Conservation (phyloP, 2,329 filamentous ascomycete genomes). For the Harringtonia lauricola region DNA sequence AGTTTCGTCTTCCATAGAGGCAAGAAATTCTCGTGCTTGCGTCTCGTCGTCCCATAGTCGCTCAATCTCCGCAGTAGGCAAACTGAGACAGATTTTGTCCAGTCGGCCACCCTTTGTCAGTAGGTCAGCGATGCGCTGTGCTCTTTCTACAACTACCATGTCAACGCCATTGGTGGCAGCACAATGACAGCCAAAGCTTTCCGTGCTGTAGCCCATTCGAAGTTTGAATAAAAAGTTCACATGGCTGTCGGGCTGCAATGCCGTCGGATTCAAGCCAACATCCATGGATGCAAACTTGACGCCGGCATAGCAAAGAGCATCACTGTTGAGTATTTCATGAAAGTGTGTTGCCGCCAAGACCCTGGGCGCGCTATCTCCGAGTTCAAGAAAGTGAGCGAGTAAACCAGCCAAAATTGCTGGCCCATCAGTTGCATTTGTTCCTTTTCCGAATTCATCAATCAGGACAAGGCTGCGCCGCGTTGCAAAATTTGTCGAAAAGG, state of each 20-base stretch:
- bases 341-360: conserved; percentile 53
- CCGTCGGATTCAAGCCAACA: conserved; percentile 45
- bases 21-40: conserved; percentile 47
- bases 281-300: conserved; percentile 63
- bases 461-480: conserved; percentile 71
- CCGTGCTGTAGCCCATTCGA: conserved; percentile 54
- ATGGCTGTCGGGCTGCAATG: conserved; percentile 44
- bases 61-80: conserved; percentile 52
- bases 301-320: conserved; percentile 36
- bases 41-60: conserved; percentile 57
- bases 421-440: conserved; percentile 46
- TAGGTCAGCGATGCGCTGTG: conserved; percentile 60
- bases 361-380: conserved; percentile 37
- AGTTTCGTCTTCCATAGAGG: conserved; percentile 6
- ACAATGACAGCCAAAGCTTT: conserved; percentile 79
- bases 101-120: conserved; percentile 66
- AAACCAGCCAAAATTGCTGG: conserved; percentile 47
- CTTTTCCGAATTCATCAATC: conserved; percentile 83
- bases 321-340: conserved; percentile 61
- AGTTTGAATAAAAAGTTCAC: conserved; percentile 66
- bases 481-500: conserved; percentile 61
- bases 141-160: conserved; percentile 57
- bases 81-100: conserved; percentile 55
- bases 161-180: conserved; percentile 81
- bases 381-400: conserved; percentile 41